These are phyloP conservation scores for Voacanga thouarsii DNA, from an alignment of 257 asterid genomes.

Conservation along the genomic window DNA sequence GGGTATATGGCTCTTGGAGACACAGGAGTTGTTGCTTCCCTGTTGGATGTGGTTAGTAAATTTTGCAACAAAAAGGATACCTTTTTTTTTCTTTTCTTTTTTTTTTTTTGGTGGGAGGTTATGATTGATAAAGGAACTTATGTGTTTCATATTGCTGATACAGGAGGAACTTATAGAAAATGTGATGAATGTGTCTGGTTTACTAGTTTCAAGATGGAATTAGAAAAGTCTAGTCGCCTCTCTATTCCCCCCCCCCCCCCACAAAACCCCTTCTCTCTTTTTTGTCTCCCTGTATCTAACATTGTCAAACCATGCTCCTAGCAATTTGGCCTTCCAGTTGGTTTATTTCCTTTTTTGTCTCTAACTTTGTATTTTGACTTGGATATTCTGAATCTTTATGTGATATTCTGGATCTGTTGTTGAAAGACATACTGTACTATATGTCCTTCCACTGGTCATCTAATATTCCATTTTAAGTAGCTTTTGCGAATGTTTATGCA, in stretches of 20 bases:
- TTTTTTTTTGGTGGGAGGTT: background rate
- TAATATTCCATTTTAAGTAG: background rate
- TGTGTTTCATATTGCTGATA: background rate
- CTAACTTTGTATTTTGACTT: background rate
- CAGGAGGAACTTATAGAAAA: background rate
- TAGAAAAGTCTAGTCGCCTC: background rate
- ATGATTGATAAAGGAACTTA: background rate
- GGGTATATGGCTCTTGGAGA: conserved; percentile 82
- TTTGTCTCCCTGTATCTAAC: background rate
- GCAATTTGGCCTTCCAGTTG: background rate
- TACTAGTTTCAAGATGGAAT: background rate
- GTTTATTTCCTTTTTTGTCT: background rate
- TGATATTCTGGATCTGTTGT: too few species aligned
- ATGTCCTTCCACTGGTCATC: background rate
- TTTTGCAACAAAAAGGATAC: conserved; percentile 22
- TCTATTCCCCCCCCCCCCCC: background rate
- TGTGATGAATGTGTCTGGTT: background rate
- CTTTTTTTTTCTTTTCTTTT: conserved; percentile 5
- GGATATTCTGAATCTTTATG: background rate
- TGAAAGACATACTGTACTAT: background rate
- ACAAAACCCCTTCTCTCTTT: too few species aligned
- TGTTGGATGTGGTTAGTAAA: conserved; percentile 61
- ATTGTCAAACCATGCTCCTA: background rate
- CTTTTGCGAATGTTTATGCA: background rate
- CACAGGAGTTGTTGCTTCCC: conserved; percentile 42